Evolutionary conservation across 2,329 filamentous ascomycete genomes (phyloP).

Genomic region (Botryotinia calthae): DNA sequence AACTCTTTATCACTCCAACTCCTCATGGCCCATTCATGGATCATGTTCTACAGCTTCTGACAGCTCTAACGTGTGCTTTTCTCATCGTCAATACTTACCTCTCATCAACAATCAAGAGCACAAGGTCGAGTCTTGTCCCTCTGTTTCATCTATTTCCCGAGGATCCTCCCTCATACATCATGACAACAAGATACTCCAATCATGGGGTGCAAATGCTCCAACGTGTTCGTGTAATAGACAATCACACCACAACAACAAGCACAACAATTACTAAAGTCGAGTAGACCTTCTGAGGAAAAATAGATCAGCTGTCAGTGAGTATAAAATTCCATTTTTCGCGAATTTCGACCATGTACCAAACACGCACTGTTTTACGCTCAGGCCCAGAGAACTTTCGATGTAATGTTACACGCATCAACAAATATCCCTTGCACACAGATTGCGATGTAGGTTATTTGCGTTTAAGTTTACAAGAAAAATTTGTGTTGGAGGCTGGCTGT

Average conservation of each 20-base stretch:
- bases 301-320: background rate
- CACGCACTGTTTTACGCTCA: conserved; percentile 1
- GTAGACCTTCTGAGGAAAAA: background rate
- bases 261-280: background rate
- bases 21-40: background rate
- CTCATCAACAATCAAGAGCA: background rate
- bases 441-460: background rate
- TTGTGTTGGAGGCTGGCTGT: background rate
- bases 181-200: background rate
- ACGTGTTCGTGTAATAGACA: background rate
- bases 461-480: background rate
- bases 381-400: background rate
- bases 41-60: background rate
- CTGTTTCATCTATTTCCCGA: background rate
- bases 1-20: background rate
- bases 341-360: background rate
- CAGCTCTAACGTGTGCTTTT: background rate
- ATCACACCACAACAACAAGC: background rate
- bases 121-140: background rate
- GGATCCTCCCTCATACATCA: background rate
- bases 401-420: background rate
- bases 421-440: no score
- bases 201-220: background rate
- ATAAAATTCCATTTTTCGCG: background rate
- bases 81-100: conserved; percentile 1